These are phyloP conservation scores for Fusarium hainanense DNA, from an alignment of 2,329 filamentous ascomycete species.

Conservation along the genomic window DNA sequence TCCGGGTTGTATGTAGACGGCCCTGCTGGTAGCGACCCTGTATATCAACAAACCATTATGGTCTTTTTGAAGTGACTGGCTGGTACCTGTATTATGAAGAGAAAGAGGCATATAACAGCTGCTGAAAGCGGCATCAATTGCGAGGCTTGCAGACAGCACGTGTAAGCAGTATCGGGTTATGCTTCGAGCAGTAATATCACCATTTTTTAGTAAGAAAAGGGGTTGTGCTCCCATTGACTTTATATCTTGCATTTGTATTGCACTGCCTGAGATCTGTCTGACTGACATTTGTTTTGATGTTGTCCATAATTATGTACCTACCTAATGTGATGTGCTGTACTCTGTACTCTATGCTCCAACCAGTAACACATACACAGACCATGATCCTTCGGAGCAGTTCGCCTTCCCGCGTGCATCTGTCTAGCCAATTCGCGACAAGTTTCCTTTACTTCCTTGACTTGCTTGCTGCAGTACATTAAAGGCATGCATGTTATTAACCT, in stretches of 20 bases:
- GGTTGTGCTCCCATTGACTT: slow-evolving; percentile 39
- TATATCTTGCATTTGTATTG: slow-evolving; percentile 44
- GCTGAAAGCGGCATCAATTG: slow-evolving; percentile 34
- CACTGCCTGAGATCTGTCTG: slow-evolving; percentile 44
- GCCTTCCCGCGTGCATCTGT: slow-evolving; percentile 21
- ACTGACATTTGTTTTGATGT: slow-evolving; percentile 24
- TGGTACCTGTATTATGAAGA: not conserved
- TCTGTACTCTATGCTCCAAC: not conserved
- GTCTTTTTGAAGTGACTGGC: not conserved
- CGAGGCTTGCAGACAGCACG: slow-evolving; percentile 7
- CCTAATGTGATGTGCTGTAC: slow-evolving; percentile 2
- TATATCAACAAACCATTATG: slow-evolving; percentile 32
- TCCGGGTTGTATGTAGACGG: slow-evolving; percentile 28
- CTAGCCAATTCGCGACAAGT: slow-evolving; percentile 26
- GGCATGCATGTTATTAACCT: not conserved
- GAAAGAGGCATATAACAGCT: slow-evolving; percentile 1
- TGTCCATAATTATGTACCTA: not conserved
- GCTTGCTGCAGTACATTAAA: not conserved
- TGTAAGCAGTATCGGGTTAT: not conserved
- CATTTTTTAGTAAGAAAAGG: slow-evolving; percentile 13
- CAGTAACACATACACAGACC: slow-evolving; percentile 1
- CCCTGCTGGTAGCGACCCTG: slow-evolving; percentile 34
- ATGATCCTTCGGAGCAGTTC: slow-evolving; percentile 20
- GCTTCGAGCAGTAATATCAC: not conserved
- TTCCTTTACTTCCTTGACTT: slow-evolving; percentile 11